phyloP scores from a whole-genome alignment of 192 early-diverging fungal species.

The Chytriomyces sp. region DNA sequence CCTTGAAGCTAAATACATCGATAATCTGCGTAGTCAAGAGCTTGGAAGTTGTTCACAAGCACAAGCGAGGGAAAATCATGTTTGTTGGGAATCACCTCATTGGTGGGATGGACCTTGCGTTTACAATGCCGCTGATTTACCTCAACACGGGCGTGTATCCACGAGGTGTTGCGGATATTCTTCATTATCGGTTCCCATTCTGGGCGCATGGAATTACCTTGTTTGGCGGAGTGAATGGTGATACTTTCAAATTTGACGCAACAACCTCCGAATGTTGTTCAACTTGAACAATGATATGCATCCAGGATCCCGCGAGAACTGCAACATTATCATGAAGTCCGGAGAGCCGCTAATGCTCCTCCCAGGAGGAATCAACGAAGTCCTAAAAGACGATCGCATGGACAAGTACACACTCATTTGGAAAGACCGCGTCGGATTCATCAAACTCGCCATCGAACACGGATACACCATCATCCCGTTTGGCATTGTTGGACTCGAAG shows the following conservation, averaged over 20 bases:
- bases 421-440: constrained; percentile 42
- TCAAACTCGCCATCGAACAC: constrained; percentile 34
- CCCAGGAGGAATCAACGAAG: constrained; percentile 42
- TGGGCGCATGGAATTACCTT: constrained; percentile 20
- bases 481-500: constrained; percentile 34
- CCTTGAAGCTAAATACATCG: no score
- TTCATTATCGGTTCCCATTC: constrained; percentile 38
- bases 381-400: constrained; percentile 20
- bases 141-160: constrained; percentile 37
- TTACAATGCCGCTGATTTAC: constrained; percentile 28
- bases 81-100: constrained; percentile 43
- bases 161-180: constrained; percentile 34
- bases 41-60: neutral
- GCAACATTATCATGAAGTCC: constrained; percentile 29
- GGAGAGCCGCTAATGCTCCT: constrained; percentile 33
- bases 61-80: constrained; percentile 22
- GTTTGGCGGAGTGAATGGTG: constrained; percentile 11
- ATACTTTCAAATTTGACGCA: no score
- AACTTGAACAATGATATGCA: constrained; percentile 19
- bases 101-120: constrained; percentile 30
- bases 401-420: constrained; percentile 31
- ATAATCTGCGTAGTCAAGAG: neutral
- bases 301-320: constrained; percentile 13
- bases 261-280: neutral
- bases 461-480: constrained; percentile 46